Conservation (phyloP, 805 yeast genomes). For the Candida sanyiensis region DNA sequence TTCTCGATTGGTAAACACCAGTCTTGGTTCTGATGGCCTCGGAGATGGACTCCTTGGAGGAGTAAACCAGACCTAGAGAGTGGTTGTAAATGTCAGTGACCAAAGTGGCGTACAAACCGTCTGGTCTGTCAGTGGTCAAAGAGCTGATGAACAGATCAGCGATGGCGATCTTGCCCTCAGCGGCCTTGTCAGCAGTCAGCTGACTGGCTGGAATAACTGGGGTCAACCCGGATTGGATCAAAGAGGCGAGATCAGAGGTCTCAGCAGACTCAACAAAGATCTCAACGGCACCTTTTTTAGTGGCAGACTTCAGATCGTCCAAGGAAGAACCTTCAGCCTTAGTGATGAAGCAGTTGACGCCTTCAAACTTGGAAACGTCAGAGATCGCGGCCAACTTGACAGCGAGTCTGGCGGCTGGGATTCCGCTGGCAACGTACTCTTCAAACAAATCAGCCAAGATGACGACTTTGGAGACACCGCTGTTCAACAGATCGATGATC, state of each 20-base stretch:
- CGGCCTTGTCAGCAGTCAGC: constrained; percentile 17
- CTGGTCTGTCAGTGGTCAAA: constrained; percentile 75
- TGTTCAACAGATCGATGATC: constrained; percentile 49
- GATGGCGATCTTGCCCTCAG: constrained; percentile 28
- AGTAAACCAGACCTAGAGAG: constrained; percentile 86
- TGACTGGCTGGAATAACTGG: constrained; percentile 20
- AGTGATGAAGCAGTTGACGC: constrained; percentile 16
- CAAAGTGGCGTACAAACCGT: constrained; percentile 79
- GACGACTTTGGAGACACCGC: constrained; percentile 49
- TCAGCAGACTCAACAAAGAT: constrained; percentile 16
- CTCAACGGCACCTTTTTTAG: constrained; percentile 16
- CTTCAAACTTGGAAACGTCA: constrained; percentile 9
- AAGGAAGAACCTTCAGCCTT: constrained; percentile 17
- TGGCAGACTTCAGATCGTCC: constrained; percentile 17
- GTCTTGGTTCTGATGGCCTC: constrained; percentile 76
- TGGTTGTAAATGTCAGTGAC: constrained; percentile 66
- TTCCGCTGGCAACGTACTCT: constrained; percentile 38
- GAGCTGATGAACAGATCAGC: constrained; percentile 43
- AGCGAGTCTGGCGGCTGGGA: constrained; percentile 35
- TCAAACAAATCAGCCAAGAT: constrained; percentile 29
- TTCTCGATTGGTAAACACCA: constrained; percentile 93
- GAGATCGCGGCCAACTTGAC: constrained; percentile 9
- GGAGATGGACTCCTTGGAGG: constrained; percentile 72
- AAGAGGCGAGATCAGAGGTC: constrained; percentile 15
- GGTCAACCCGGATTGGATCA: constrained; percentile 20